phyloP scores from a whole-genome alignment of 306 rosid species.

The Malus sylvestris region DNA sequence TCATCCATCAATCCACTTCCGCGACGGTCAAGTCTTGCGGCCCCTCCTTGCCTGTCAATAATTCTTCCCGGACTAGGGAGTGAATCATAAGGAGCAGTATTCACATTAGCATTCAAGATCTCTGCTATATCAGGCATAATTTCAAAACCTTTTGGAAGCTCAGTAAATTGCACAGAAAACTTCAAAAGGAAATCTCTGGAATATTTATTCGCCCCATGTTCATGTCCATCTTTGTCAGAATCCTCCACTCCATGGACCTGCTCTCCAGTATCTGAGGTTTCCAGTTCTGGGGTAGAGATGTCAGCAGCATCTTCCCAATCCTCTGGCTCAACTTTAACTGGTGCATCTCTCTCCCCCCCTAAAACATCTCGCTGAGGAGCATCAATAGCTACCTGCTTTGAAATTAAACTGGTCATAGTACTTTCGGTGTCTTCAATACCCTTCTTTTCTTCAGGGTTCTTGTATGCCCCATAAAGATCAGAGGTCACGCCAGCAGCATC shows the following conservation, averaged over 20 bases:
- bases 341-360: conserved; percentile 26
- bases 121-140: conserved; percentile 41
- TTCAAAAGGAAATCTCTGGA: conserved; percentile 85
- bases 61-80: conserved; percentile 67
- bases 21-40: conserved; percentile 67
- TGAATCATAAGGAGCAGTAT: conserved; percentile 45
- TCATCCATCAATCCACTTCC: conserved; percentile 57
- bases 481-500: conserved; percentile 92
- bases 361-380: conserved; percentile 28
- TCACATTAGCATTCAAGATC: conserved; percentile 26
- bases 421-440: conserved; percentile 38
- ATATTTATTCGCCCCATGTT: conserved; percentile 47
- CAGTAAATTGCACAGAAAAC: conserved; percentile 49
- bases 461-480: conserved; percentile 93
- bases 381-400: conserved; percentile 37
- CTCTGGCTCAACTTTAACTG: conserved; percentile 63
- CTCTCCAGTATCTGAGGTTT: conserved; percentile 33
- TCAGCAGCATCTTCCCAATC: conserved; percentile 99
- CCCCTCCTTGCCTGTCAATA: conserved; percentile 49
- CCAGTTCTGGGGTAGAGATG: conserved; percentile 62
- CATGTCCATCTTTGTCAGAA: conserved; percentile 37
- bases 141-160: conserved; percentile 66
- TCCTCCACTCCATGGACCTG: conserved; percentile 9
- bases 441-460: conserved; percentile 87
- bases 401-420: conserved; percentile 15